Conservation (phyloP, 805 yeast species). For the Barnettozyma wickerhamii region DNA sequence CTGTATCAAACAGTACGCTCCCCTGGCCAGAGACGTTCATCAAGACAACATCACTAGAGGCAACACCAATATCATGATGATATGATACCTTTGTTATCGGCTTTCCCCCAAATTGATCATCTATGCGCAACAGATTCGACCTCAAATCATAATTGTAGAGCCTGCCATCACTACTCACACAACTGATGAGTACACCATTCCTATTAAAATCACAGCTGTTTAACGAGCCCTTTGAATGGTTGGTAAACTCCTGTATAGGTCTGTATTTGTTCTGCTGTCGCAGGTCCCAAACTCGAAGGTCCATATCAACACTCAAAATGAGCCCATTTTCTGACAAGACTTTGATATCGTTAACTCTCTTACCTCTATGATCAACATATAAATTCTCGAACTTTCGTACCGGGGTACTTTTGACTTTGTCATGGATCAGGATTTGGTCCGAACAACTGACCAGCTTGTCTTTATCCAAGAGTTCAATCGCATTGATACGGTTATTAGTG, state of each 20-base stretch:
- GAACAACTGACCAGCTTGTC: constrained; percentile 15
- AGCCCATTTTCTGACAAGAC: constrained; percentile 13
- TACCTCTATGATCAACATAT: constrained; percentile 7
- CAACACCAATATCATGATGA: background rate
- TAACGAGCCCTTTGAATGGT: constrained; percentile 29
- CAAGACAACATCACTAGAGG: background rate
- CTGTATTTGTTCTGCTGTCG: constrained; percentile 11
- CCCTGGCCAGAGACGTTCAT: constrained; percentile 6
- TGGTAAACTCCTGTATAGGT: constrained; percentile 32
- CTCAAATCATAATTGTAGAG: constrained; percentile 22
- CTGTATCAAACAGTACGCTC: constrained; percentile 5
- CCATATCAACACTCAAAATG: constrained; percentile 19
- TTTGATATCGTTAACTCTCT: constrained; percentile 9
- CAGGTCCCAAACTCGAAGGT: constrained; percentile 15
- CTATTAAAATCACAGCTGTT: constrained; percentile 12
- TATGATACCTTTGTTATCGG: constrained; percentile 11
- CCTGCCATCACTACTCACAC: constrained; percentile 24
- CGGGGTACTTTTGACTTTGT: constrained; percentile 6
- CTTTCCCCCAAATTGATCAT: constrained; percentile 2
- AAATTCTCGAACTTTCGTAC: constrained; percentile 9
- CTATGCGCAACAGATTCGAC: constrained; percentile 10
- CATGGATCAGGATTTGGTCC: constrained; percentile 14
- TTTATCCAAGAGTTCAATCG: constrained; percentile 5
- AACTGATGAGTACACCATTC: background rate
- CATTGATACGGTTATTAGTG: constrained; percentile 8